Conservation (phyloP, 2,329 filamentous ascomycete genomes). For the Ascomycota sp. region DNA sequence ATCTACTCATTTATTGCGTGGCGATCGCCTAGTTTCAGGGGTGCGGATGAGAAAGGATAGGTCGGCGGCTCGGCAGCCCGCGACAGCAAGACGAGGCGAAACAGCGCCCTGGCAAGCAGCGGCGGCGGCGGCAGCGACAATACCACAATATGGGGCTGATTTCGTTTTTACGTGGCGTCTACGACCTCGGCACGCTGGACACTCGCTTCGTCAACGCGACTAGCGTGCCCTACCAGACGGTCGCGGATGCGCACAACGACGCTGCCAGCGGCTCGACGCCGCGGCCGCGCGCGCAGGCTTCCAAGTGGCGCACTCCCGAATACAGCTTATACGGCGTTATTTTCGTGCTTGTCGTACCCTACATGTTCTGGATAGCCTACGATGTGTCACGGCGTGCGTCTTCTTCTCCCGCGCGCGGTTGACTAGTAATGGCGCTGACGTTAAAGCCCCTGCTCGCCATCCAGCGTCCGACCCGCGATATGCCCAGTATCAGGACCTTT, state of each 20-base stretch:
- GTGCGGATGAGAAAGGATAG: too few species aligned
- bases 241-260: conserved; percentile 29
- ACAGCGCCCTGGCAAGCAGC: too few species aligned
- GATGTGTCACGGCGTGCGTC: conserved; percentile 61
- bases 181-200: conserved; percentile 42
- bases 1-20: too few species aligned
- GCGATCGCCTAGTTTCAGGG: too few species aligned
- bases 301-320: conserved; percentile 73
- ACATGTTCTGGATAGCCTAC: conserved; percentile 83
- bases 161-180: conserved; percentile 30
- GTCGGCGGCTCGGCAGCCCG: too few species aligned
- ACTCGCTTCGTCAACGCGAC: conserved; percentile 49
- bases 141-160: conserved; percentile 16
- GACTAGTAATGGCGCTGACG: too few species aligned
- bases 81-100: too few species aligned
- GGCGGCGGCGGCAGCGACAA: too few species aligned
- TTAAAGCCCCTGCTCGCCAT: too few species aligned
- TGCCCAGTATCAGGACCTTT: conserved; percentile 44
- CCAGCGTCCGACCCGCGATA: conserved; percentile 76
- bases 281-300: conserved; percentile 27
- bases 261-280: conserved; percentile 17
- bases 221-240: conserved; percentile 41
- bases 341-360: conserved; percentile 45
- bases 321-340: conserved; percentile 64
- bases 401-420: too few species aligned